phyloP scores from a whole-genome alignment of 768 basidiomycete species.

The Roridomyces roridus region DNA sequence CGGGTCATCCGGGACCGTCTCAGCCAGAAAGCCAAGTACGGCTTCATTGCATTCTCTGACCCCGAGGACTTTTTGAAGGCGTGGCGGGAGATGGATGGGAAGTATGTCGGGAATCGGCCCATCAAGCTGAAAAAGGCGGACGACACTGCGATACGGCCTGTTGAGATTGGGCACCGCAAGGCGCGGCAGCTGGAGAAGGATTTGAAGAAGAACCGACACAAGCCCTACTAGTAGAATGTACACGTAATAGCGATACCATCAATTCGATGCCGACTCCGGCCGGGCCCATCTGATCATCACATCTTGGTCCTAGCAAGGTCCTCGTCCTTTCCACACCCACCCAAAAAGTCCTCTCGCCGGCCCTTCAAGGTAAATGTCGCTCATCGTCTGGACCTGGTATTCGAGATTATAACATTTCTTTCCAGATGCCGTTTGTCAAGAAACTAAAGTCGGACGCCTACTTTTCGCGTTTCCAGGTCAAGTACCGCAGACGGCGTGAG shows the following conservation, averaged over 20 bases:
- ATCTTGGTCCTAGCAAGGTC: not conserved
- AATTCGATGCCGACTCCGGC: too few relatives aligned
- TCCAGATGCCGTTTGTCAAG: conserved; percentile 95
- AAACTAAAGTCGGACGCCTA: conserved; percentile 95
- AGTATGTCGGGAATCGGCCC: conserved; percentile 99
- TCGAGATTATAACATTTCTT: conserved; percentile 37
- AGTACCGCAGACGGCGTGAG: conserved; percentile 96
- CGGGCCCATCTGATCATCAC: too few relatives aligned
- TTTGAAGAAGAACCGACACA: conserved; percentile 88
- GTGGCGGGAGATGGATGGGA: conserved; percentile 99
- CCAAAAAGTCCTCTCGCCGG: conserved; percentile 28
- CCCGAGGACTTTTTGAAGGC: conserved; percentile 98
- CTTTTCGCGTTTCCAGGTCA: conserved; percentile 98
- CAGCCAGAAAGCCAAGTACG: conserved; percentile 96
- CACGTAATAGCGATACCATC: too few relatives aligned
- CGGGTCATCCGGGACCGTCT: conserved; percentile 94
- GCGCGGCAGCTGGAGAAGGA: conserved; percentile 90
- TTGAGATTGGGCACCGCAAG: conserved; percentile 93
- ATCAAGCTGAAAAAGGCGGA: conserved; percentile 96
- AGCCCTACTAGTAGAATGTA: conserved; percentile 68
- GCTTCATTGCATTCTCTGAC: conserved; percentile 97
- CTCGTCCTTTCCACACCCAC: not conserved
- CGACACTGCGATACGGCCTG: conserved; percentile 82
- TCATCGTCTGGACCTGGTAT: too few relatives aligned
- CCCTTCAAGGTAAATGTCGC: conserved; percentile 45